phyloP scores from a whole-genome alignment of 768 basidiomycete species.

The Tephrocybe rancida region DNA sequence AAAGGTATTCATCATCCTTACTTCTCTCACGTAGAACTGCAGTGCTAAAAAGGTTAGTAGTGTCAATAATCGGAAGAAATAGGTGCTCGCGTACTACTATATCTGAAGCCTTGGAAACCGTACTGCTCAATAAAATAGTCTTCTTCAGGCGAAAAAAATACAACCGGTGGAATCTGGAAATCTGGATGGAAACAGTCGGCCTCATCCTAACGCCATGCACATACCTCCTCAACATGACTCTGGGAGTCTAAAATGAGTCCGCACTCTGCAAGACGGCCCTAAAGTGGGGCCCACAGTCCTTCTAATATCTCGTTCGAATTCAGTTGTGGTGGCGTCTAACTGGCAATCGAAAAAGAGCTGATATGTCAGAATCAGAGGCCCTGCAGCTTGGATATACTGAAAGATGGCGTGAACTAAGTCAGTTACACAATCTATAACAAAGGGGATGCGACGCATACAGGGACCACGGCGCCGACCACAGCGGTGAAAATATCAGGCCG shows the following conservation, averaged over 20 bases:
- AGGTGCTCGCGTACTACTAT: conserved; percentile 53
- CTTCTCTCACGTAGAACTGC: conserved; percentile 64
- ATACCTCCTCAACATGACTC: conserved; percentile 44
- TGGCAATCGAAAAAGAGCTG: conserved; percentile 62
- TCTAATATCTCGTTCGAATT: conserved; percentile 58
- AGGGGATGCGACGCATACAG: conserved; percentile 43
- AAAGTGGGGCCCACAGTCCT: conserved; percentile 60
- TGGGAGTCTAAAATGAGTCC: conserved; percentile 55
- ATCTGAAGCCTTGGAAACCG: conserved; percentile 53
- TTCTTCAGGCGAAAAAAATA: conserved; percentile 60
- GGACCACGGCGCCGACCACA: conserved; percentile 60
- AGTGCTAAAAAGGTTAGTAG: conserved; percentile 43
- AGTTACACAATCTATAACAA: neutral
- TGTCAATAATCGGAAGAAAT: neutral
- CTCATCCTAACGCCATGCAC: neutral
- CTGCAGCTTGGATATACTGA: conserved; percentile 63
- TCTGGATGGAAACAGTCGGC: neutral
- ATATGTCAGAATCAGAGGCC: conserved; percentile 57
- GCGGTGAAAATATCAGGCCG: conserved; percentile 65
- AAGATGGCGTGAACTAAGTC: neutral
- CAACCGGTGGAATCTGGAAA: conserved; percentile 55
- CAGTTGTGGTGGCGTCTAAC: conserved; percentile 47
- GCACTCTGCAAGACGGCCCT: conserved; percentile 50
- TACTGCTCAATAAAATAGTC: conserved; percentile 73
- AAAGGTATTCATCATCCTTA: conserved; percentile 23